Evolutionary conservation across 768 basidiomycete species (phyloP), one percentile per base, ranked within the genome.

Genomic region (Macrocybe gigantea): DNA sequence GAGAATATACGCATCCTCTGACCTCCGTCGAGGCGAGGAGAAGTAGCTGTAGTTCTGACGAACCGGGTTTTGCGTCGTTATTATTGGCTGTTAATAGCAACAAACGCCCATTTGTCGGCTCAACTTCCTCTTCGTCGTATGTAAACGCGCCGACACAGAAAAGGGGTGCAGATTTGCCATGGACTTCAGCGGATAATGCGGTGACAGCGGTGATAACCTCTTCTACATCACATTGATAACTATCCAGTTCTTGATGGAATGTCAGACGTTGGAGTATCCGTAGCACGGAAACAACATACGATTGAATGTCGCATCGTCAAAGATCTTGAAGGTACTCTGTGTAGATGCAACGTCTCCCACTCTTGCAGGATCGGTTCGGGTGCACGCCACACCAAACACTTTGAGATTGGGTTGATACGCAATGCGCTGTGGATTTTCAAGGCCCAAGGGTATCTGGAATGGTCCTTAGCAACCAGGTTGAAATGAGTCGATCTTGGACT

Each of bases 381-480:
- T 66, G 54, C 80, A 87, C 0, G 77, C 79, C 6, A 94, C 78
- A 1, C 80, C 89, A 50, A 90, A 88, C 0, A 71, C 68, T 47
- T 74, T 77, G 45, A 74, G 63, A 3, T 58, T 58, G 0, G 76
- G 69, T 45, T 82, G 74, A 59, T 93, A 71, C 1, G 74, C 74
- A 35, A 96, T 80, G 33, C 77, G 70, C 5, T 76, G 74, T 1
- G 93, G 93, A 56, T 79, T 80, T 48, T 89, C 80, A 29, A 78
- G 67, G 2, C 89, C 91, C 7, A 93, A 66, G 22, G 80, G 72
- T 30, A 90, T 68, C 90, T 92, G 55, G 36, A 38, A 40, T 11
- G 32, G 36, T 33, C 33, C 55, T 14, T 51, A 34, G 39, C 8
- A 45, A 44, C 44, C 22, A 14, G 33, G 50, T 38, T 43, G 44